These are phyloP conservation scores for Camelina hispida DNA, from an alignment of 345 rosid genomes.

Conservation along the genomic window DNA sequence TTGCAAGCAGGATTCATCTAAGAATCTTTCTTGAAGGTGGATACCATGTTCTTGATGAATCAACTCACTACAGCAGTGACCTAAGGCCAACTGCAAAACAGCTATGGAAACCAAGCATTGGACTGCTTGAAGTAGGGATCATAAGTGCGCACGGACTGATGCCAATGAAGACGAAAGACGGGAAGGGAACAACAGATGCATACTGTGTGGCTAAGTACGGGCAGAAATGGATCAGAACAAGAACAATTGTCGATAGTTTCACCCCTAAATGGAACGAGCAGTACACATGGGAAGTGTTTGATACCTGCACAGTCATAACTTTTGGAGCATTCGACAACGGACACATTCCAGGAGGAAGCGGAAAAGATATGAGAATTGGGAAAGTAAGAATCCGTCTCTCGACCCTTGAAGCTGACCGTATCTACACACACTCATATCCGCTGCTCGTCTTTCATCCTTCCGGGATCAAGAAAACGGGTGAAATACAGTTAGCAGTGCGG, in stretches of 20 bases:
- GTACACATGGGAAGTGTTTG: constrained; percentile 98
- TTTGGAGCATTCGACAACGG: constrained; percentile 93
- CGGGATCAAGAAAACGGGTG: constrained; percentile 93
- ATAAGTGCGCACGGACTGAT: constrained; percentile 83
- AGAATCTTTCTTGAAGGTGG: constrained; percentile 93
- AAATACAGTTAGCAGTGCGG: constrained; percentile 87
- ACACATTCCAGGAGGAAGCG: constrained; percentile 62
- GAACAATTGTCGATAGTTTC: constrained; percentile 85
- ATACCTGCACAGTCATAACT: constrained; percentile 90
- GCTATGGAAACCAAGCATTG: constrained; percentile 83
- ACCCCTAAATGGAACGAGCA: constrained; percentile 96
- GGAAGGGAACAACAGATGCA: constrained; percentile 90
- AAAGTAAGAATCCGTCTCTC: constrained; percentile 95
- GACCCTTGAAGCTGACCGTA: constrained; percentile 87
- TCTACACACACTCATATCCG: constrained; percentile 94
- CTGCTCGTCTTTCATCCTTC: constrained; percentile 81
- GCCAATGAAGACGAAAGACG: constrained; percentile 89
- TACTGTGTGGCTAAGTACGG: constrained; percentile 98
- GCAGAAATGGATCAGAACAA: constrained; percentile 95
- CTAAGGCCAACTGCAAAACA: constrained; percentile 93
- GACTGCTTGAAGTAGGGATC: constrained; percentile 55
- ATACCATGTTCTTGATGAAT: constrained; percentile 97
- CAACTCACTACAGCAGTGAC: constrained; percentile 95
- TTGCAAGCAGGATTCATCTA: constrained; percentile 86
- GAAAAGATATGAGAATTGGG: constrained; percentile 79